Evolutionary conservation across 163 green algal species (phyloP), one percentile per base, ranked within the genome.

Genomic region (Scenedesmus sp.): DNA sequence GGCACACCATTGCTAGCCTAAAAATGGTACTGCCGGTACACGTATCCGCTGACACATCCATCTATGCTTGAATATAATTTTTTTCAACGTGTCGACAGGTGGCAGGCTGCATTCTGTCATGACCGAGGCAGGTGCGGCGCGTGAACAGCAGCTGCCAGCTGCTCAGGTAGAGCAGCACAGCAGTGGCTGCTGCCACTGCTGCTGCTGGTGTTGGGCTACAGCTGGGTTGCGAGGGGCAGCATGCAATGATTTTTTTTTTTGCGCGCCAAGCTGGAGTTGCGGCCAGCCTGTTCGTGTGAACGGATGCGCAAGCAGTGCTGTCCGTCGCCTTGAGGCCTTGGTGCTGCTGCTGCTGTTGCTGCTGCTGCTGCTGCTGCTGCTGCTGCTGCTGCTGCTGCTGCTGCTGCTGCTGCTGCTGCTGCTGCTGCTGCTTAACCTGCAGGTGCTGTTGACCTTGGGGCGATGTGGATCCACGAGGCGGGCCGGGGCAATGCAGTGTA

Each of bases 401-500:
- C 56, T 68, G 56, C 56, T 68, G 15, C 26, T 24, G 16, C 56
- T 26, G 30, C 65, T 37, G 5, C 4, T 76, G 4, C 35, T 33
- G n/a, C n/a, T n/a, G n/a, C n/a, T n/a, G n/a, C n/a, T n/a, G n/a
- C n/a, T n/a, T n/a, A n/a, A n/a, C n/a, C n/a, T n/a, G 73, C 87
- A 91, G 91, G 89, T 61, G 18, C 33, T 56, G 72, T 95, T 30
- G 93, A 95, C 59, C 30, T 79, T 0, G 93, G 93, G 0, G 93
- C 93, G 33, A 95, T 95, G 93, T 95, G 93, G 93, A 90, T 94
- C 22, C 92, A 95, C 40, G 81, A 91, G 13, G 93, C 61, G 4
- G 22, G n/a, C 5, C 65, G 53, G 33, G 85, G 89, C 51, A 95
- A 95, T 65, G n/a, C 79, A 26, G 37, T 95, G 65, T 95, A 94